A percentile compares a stretch with the other conserved stretches of the same genome.
Evolutionary conservation across 768 basidiomycete genomes (phyloP).

Genomic region (Galerina marginata): DNA sequence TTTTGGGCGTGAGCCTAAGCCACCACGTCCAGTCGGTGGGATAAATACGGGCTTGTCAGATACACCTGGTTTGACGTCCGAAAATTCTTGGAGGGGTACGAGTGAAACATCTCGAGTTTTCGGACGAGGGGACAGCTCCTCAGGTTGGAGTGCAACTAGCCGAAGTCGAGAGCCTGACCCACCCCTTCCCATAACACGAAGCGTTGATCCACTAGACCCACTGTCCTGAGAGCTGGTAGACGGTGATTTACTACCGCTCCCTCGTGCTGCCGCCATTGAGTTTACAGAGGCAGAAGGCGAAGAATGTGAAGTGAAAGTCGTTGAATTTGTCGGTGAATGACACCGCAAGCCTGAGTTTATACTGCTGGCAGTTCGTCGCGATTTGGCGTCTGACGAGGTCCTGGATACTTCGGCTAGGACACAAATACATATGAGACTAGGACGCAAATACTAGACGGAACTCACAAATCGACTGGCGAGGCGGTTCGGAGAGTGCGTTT

Average conservation of each 20-base stretch:
- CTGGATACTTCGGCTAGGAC: too few relatives aligned
- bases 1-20: constrained; percentile 23
- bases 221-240: constrained; percentile 14
- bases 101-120: background rate
- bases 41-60: constrained; percentile 4
- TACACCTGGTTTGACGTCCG: background rate
- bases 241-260: background rate
- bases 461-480: too few relatives aligned
- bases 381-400: too few relatives aligned
- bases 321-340: too few relatives aligned
- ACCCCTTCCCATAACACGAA: constrained; percentile 26
- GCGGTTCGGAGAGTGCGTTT: background rate
- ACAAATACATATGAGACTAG: too few relatives aligned
- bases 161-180: constrained; percentile 24
- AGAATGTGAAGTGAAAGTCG: background rate
- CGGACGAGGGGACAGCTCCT: constrained; percentile 1
- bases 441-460: too few relatives aligned
- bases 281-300: background rate
- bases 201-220: constrained; percentile 1
- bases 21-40: constrained; percentile 24
- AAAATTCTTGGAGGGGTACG: background rate
- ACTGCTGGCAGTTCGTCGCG: too few relatives aligned
- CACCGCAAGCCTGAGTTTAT: too few relatives aligned
- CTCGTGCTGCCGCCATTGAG: background rate
- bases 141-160: constrained; percentile 7